phyloP scores from a whole-genome alignment of 2,329 filamentous ascomycete species.

The Colletotrichum acutatum region DNA sequence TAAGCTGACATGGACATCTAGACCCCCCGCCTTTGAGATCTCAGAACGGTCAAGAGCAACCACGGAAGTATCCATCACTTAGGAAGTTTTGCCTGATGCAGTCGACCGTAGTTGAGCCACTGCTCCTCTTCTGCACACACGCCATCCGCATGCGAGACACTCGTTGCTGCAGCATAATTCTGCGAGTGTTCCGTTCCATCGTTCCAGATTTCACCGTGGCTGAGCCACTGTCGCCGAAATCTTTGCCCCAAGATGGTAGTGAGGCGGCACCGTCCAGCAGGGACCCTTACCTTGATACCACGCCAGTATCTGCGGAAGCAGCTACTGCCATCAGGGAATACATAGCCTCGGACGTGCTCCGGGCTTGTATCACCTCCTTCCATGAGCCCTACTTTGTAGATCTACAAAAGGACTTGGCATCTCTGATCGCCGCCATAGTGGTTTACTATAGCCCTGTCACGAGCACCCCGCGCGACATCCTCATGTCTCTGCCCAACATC shows the following conservation, averaged over 20 bases:
- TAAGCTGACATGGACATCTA: conserved; percentile 31
- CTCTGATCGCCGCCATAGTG: conserved; percentile 87
- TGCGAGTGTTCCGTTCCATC: conserved; percentile 87
- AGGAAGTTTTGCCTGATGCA: conserved; percentile 85
- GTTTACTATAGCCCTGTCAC: conserved; percentile 78
- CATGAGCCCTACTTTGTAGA: conserved; percentile 98
- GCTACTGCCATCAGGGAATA: conserved; percentile 84
- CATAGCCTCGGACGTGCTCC: conserved; percentile 87
- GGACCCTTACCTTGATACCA: conserved; percentile 47
- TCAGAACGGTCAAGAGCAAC: conserved; percentile 42
- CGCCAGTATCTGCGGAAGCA: conserved; percentile 63
- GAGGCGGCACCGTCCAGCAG: conserved; percentile 27
- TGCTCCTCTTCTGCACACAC: conserved; percentile 92
- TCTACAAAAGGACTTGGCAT: conserved; percentile 90
- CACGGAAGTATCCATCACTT: conserved; percentile 67
- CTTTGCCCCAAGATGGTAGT: conserved; percentile 42
- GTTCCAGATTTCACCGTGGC: conserved; percentile 76
- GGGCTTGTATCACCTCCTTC: conserved; percentile 88
- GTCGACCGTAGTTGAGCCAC: conserved; percentile 82
- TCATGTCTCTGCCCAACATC: conserved; percentile 85
- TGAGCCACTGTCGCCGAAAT: conserved; percentile 42
- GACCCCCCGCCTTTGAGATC: conserved; percentile 46
- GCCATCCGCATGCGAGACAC: conserved; percentile 91
- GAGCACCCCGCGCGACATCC: conserved; percentile 76
- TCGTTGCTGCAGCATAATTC: conserved; percentile 85